A percentile compares a stretch with the other conserved stretches of the same genome.
Conservation (phyloP, 2,329 filamentous ascomycete genomes). For the Grosmannia clavigera region DNA sequence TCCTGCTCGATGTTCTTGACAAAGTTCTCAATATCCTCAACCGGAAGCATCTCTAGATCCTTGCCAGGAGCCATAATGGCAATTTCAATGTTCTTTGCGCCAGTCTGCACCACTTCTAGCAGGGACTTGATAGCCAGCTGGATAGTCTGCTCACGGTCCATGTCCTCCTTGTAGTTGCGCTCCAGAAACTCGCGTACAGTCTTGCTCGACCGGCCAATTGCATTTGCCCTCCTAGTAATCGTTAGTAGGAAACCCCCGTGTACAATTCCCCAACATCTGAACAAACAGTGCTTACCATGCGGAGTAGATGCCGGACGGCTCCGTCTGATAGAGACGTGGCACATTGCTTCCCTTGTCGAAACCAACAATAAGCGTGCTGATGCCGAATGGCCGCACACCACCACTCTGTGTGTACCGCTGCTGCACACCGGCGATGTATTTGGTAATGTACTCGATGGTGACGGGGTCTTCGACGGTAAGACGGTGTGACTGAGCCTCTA, state of each 20-base stretch:
- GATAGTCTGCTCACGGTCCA: constrained; percentile 93
- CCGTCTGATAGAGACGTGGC: constrained; percentile 90
- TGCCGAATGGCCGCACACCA: constrained; percentile 96
- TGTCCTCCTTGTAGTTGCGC: constrained; percentile 95
- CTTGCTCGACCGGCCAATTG: constrained; percentile 96
- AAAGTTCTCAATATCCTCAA: constrained; percentile 92
- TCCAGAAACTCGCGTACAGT: constrained; percentile 97
- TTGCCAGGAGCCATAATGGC: constrained; percentile 94
- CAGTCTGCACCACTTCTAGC: constrained; percentile 94
- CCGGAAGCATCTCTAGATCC: constrained; percentile 80
- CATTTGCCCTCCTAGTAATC: constrained; percentile 84
- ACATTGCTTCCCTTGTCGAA: constrained; percentile 88
- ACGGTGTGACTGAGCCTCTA: constrained; percentile 95
- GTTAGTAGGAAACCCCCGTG: background rate
- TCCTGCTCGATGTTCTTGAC: constrained; percentile 99
- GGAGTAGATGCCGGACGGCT: constrained; percentile 98
- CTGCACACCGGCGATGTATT: constrained; percentile 95
- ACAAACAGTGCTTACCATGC: constrained; percentile 61
- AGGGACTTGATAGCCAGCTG: constrained; percentile 96
- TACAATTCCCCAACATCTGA: background rate
- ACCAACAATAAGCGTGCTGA: constrained; percentile 95
- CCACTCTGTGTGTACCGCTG: constrained; percentile 98
- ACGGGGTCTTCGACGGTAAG: constrained; percentile 95
- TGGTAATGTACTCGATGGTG: constrained; percentile 98
- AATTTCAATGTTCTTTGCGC: constrained; percentile 99